Conservation (phyloP, 2,329 filamentous ascomycete genomes). For the Pseudopithomyces maydicus region DNA sequence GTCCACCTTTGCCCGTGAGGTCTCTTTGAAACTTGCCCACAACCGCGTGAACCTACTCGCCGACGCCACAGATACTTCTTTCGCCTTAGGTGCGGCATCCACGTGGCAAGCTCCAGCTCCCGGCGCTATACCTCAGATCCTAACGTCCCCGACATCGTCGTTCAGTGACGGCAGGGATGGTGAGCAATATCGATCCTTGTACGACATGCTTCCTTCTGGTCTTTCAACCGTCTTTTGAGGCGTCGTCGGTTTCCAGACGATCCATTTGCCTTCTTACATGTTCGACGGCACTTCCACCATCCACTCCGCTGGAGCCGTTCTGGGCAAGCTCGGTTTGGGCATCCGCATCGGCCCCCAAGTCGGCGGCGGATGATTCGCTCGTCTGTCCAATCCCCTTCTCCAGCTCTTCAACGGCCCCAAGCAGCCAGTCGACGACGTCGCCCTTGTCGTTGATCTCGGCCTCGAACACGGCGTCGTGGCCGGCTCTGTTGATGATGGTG, state of each 20-base stretch:
- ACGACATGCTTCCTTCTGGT: constrained; percentile 22
- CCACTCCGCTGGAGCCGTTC: constrained; percentile 17
- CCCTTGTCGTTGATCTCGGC: constrained; percentile 56
- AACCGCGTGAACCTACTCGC: not conserved
- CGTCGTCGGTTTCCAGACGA: constrained; percentile 30
- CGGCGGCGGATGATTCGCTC: constrained; percentile 39
- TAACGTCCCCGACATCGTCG: not conserved
- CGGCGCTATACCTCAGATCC: constrained; percentile 12
- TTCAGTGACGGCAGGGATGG: constrained; percentile 15
- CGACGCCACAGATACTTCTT: not conserved
- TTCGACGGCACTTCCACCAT: constrained; percentile 30
- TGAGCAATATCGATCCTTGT: constrained; percentile 27
- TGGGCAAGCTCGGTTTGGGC: constrained; percentile 17
- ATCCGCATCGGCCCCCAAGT: constrained; percentile 2
- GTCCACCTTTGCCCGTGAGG: not conserved
- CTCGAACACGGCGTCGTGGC: constrained; percentile 67
- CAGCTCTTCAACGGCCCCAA: constrained; percentile 52
- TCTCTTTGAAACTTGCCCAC: not conserved
- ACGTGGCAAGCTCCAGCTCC: constrained; percentile 22
- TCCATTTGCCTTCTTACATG: constrained; percentile 39
- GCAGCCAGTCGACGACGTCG: constrained; percentile 54
- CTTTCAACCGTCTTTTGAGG: constrained; percentile 30
- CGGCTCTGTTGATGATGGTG: constrained; percentile 78
- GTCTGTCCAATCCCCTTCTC: constrained; percentile 44
- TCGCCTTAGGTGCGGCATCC: constrained; percentile 13